phyloP scores from a whole-genome alignment of 768 basidiomycete species.

The Lactifluus hygrophoroides region DNA sequence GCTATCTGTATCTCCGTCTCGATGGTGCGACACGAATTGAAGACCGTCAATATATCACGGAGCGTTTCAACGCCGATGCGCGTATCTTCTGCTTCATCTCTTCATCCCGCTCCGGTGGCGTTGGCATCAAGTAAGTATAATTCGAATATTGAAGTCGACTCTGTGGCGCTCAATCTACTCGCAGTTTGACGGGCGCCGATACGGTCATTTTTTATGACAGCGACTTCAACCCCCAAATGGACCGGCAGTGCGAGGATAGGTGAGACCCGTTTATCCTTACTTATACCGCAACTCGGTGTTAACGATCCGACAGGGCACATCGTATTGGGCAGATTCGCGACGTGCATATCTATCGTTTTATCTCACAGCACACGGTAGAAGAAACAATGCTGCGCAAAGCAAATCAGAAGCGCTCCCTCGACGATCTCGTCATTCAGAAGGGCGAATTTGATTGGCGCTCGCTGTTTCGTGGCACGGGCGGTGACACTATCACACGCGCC shows the following conservation, averaged over 20 bases:
- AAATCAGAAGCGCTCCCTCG: conserved; percentile 92
- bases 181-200: conserved; percentile 76
- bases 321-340: conserved; percentile 97
- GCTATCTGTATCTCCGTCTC: conserved; percentile 87
- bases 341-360: conserved; percentile 93
- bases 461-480: conserved; percentile 56
- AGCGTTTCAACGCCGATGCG: conserved; percentile 73
- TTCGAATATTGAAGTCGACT: not conserved
- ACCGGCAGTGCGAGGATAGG: conserved; percentile 93
- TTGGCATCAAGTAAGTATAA: conserved; percentile 84
- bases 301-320: conserved; percentile 58
- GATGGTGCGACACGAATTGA: conserved; percentile 96
- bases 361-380: conserved; percentile 85
- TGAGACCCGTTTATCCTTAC: conserved; percentile 28
- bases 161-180: conserved; percentile 17
- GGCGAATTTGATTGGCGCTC: conserved; percentile 95
- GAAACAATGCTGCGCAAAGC: conserved; percentile 95
- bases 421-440: conserved; percentile 85
- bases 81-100: conserved; percentile 86
- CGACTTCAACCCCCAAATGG: conserved; percentile 97
- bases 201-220: conserved; percentile 98
- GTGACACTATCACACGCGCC: conserved; percentile 46
- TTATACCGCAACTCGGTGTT: conserved; percentile 1
- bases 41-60: conserved; percentile 85
- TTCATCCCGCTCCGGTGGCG: conserved; percentile 69